Percentiles rank a stretch among this genome's conserved stretches.
phyloP scores from a whole-genome alignment of 2,329 filamentous ascomycete species.

The Trichophyton simii region DNA sequence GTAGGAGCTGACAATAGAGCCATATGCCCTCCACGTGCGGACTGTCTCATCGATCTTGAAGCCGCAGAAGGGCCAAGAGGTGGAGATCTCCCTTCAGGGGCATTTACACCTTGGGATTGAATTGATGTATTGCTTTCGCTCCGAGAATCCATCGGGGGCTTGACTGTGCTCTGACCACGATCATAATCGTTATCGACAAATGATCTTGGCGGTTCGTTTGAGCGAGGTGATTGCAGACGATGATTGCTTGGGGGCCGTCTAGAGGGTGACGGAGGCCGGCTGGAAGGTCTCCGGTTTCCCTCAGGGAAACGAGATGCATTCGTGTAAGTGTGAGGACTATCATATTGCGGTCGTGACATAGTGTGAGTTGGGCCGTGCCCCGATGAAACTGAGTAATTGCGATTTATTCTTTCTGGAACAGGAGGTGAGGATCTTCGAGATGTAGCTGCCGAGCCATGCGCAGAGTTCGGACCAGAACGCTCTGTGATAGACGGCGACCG shows the following conservation, averaged over 20 bases:
- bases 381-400: conserved; percentile 21
- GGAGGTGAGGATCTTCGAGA: conserved; percentile 50
- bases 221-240: conserved; percentile 8
- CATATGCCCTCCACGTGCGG: conserved; percentile 27
- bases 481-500: conserved; percentile 41
- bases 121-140: conserved; percentile 1
- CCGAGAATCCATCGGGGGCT: neutral
- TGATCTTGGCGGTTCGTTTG: conserved; percentile 10
- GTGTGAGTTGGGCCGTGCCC: conserved; percentile 19
- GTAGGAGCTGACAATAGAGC: conserved; percentile 37
- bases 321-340: conserved; percentile 13
- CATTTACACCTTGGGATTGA: conserved; percentile 22
- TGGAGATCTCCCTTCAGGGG: conserved; percentile 17
- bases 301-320: conserved; percentile 10
- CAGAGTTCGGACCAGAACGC: conserved; percentile 39
- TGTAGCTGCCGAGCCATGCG: conserved; percentile 42
- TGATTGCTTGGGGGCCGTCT: conserved; percentile 1
- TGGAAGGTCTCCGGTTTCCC: conserved; percentile 1
- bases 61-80: conserved; percentile 30
- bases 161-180: neutral
- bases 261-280: conserved; percentile 8
- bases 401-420: conserved; percentile 24
- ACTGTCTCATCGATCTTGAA: conserved; percentile 22
- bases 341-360: conserved; percentile 15
- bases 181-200: conserved; percentile 12